Percentiles rank a stretch among this genome's conserved stretches.
Evolutionary conservation across 192 early-diverging fungal genomes (phyloP).

Genomic region (Rhizoclosmatium sp.): DNA sequence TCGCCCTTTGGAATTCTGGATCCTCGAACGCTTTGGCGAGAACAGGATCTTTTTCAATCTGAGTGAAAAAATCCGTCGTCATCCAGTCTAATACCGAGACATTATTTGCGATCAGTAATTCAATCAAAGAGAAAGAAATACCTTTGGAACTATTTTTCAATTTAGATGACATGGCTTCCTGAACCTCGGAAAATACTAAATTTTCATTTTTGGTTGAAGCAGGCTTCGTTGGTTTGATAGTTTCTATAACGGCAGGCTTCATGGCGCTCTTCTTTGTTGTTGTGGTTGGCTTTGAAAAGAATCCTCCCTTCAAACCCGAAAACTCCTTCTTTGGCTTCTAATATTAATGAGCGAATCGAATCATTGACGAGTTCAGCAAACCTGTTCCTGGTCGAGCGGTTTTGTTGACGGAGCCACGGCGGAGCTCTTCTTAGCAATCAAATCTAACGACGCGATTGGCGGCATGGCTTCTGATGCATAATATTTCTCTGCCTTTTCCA

Average conservation of each 20-base stretch:
- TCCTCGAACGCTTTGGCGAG: slow-evolving; percentile 49
- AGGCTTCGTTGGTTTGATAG: neutral
- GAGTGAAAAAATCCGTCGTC: slow-evolving; percentile 46
- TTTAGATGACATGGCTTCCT: slow-evolving; percentile 47
- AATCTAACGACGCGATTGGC: neutral
- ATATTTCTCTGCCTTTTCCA: too few species aligned
- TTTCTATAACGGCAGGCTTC: neutral
- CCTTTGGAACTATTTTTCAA: slow-evolving; percentile 36
- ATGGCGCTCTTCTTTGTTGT: neutral
- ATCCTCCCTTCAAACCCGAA: neutral
- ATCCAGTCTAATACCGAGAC: slow-evolving; percentile 47
- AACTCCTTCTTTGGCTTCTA: slow-evolving; percentile 9
- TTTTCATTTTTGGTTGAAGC: neutral
- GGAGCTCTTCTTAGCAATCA: neutral
- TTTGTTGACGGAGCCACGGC: neutral
- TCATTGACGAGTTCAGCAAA: neutral
- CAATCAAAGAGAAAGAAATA: neutral
- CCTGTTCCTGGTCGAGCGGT: neutral
- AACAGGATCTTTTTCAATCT: slow-evolving; percentile 42
- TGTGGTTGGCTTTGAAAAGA: neutral
- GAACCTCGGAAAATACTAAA: slow-evolving; percentile 49
- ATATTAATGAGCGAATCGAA: neutral
- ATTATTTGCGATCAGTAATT: neutral
- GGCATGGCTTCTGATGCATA: neutral
- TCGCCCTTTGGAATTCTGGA: slow-evolving; percentile 45